phyloP scores from a whole-genome alignment of 202 grass and related monocot genomes.

The Miscanthus sacchariflorus region DNA sequence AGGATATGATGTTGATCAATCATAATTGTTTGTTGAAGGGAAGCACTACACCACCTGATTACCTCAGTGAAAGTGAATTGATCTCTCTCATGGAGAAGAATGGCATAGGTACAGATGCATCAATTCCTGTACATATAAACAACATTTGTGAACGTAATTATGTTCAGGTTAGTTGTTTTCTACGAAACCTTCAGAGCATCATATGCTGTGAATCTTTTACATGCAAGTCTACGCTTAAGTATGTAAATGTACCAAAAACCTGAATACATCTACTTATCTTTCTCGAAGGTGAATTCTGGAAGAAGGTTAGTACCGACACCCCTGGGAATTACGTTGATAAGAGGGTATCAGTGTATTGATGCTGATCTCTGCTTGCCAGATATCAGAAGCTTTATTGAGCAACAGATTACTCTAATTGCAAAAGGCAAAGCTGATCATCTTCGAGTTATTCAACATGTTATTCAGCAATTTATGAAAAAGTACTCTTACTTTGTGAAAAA shows the following conservation, averaged over 20 bases:
- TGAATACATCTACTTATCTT: constrained; percentile 49
- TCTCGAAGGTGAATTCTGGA: constrained; percentile 81
- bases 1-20: constrained; percentile 40
- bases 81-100: constrained; percentile 99
- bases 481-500: constrained; percentile 92
- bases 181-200: constrained; percentile 7
- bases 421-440: constrained; percentile 87
- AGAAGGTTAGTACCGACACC: constrained; percentile 91
- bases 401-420: constrained; percentile 95
- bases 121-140: constrained; percentile 97
- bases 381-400: constrained; percentile 97
- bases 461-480: constrained; percentile 88
- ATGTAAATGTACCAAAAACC: constrained; percentile 24
- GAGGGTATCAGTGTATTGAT: constrained; percentile 98
- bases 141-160: constrained; percentile 98
- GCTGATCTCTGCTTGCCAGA: constrained; percentile 95
- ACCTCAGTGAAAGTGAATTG: constrained; percentile 95
- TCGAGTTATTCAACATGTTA: constrained; percentile 77
- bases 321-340: constrained; percentile 91
- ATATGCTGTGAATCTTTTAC: constrained; percentile 32
- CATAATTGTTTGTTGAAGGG: constrained; percentile 58
- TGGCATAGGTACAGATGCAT: constrained; percentile 96
- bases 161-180: constrained; percentile 77
- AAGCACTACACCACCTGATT: constrained; percentile 88
- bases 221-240: constrained; percentile 4